Conservation (phyloP, 345 rosid genomes). For the Citropsis articulata region DNA sequence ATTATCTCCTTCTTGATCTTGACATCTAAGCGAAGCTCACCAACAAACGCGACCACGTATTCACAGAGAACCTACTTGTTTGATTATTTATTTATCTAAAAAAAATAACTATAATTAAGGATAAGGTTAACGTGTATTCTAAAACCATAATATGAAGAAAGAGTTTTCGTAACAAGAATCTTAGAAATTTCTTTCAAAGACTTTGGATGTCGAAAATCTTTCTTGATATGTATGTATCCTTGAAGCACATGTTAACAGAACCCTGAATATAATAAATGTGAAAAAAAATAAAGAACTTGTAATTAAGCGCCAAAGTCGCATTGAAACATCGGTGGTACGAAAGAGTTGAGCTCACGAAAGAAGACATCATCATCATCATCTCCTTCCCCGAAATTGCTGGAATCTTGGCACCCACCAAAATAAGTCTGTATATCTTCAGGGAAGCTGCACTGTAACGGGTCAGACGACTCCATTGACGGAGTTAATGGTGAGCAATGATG, state of each 20-base stretch:
- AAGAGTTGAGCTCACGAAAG: constrained; percentile 54
- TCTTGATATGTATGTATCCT: neutral
- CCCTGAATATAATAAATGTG: neutral
- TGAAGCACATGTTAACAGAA: neutral
- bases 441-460: constrained; percentile 48
- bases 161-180: neutral
- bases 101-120: neutral
- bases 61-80: neutral
- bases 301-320: constrained; percentile 43
- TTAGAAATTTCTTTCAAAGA: neutral
- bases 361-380: constrained; percentile 44
- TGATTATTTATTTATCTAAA: neutral
- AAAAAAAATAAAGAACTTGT: neutral
- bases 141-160: neutral
- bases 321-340: constrained; percentile 45
- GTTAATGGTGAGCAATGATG: constrained; percentile 27
- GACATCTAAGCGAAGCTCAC: neutral
- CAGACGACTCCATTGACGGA: constrained; percentile 27
- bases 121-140: neutral
- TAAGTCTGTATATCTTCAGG: constrained; percentile 77
- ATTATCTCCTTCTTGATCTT: neutral
- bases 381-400: constrained; percentile 37
- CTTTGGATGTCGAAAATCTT: neutral
- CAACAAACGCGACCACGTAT: neutral
- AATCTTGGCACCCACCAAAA: constrained; percentile 58